Percentiles rank a stretch among this genome's conserved stretches.
These are phyloP conservation scores for Marsdenia floribunda DNA, from an alignment of 257 asterid genomes.

Conservation along the genomic window DNA sequence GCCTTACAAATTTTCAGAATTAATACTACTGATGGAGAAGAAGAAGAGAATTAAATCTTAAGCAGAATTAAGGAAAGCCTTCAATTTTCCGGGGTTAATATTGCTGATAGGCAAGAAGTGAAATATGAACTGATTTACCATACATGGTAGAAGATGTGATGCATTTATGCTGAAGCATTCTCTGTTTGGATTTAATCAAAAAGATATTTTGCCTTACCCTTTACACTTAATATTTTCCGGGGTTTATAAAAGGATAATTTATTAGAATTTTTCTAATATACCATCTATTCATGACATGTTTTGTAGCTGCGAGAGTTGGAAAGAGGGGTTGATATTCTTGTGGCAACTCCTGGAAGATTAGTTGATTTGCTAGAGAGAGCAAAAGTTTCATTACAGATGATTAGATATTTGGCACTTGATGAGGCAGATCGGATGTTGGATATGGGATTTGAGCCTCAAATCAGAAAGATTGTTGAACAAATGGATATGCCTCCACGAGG, in stretches of 20 bases:
- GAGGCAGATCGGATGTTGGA: conserved; percentile 96
- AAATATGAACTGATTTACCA: too few relatives aligned
- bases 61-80: too few relatives aligned
- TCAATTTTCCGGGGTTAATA: too few relatives aligned
- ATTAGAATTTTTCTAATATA: neutral
- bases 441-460: conserved; percentile 97
- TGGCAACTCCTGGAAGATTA: conserved; percentile 93
- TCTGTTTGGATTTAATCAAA: neutral
- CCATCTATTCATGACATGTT: conserved; percentile 10
- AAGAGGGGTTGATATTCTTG: conserved; percentile 92
- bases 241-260: neutral
- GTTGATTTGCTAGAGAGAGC: conserved; percentile 96
- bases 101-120: too few relatives aligned
- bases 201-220: neutral
- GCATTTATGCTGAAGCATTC: too few relatives aligned
- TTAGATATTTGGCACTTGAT: conserved; percentile 83
- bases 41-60: neutral
- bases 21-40: neutral
- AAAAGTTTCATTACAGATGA: conserved; percentile 72
- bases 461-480: conserved; percentile 85
- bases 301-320: conserved; percentile 81
- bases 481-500: conserved; percentile 94
- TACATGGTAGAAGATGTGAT: too few relatives aligned
- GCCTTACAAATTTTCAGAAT: neutral
- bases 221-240: too few relatives aligned